Evolutionary conservation across 352 stramenopile genomes (phyloP).

Genomic region (Pythium coloratum): DNA sequence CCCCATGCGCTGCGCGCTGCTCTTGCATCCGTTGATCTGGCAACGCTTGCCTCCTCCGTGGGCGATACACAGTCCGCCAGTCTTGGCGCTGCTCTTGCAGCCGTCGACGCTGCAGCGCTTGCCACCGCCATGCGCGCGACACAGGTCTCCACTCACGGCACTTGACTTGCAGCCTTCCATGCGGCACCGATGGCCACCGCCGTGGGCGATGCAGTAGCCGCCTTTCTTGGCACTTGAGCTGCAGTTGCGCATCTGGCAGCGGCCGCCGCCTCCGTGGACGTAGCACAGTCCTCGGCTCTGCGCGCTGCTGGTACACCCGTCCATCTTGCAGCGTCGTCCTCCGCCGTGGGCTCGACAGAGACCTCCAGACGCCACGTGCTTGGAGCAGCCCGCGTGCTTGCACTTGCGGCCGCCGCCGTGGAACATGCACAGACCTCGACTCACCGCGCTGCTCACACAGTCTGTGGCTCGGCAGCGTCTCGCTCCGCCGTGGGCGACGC

Average conservation of each 20-base stretch:
- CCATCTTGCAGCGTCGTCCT: slow-evolving; percentile 77
- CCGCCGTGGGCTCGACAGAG: slow-evolving; percentile 83
- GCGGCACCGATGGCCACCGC: slow-evolving; percentile 80
- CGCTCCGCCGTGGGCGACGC: slow-evolving; percentile 62
- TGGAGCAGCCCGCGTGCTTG: slow-evolving; percentile 58
- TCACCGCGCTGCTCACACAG: slow-evolving; percentile 57
- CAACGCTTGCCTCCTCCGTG: slow-evolving; percentile 84
- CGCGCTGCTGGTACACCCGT: slow-evolving; percentile 71
- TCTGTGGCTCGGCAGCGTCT: slow-evolving; percentile 43
- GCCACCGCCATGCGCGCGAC: slow-evolving; percentile 76
- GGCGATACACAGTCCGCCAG: slow-evolving; percentile 78
- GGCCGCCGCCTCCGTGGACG: slow-evolving; percentile 77
- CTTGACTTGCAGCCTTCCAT: slow-evolving; percentile 71
- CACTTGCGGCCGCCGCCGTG: slow-evolving; percentile 78
- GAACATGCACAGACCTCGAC: slow-evolving; percentile 59
- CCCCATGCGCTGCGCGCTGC: slow-evolving; percentile 78
- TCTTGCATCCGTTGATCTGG: slow-evolving; percentile 66
- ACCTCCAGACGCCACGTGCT: slow-evolving; percentile 76
- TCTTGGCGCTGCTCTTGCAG: slow-evolving; percentile 83
- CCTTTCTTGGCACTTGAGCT: slow-evolving; percentile 86
- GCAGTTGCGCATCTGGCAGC: slow-evolving; percentile 71
- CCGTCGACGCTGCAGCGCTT: slow-evolving; percentile 69
- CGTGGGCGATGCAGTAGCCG: slow-evolving; percentile 81
- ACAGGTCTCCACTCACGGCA: slow-evolving; percentile 77
- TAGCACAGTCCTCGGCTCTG: slow-evolving; percentile 84